phyloP scores from a whole-genome alignment of 2,329 filamentous ascomycete species.

The Ophiocordyceps unilateralis region DNA sequence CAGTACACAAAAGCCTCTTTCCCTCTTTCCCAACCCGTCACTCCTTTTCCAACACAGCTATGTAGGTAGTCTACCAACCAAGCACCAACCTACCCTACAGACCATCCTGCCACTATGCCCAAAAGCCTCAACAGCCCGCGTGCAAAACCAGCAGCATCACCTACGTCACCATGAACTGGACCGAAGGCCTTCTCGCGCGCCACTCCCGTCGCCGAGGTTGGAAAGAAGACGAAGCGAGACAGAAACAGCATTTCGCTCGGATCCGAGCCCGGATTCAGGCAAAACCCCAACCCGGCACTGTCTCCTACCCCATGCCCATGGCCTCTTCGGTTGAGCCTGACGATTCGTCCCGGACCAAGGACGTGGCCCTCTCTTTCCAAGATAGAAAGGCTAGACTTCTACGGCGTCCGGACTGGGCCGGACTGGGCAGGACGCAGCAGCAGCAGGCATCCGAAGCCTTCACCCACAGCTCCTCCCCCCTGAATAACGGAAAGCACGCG shows the following conservation, averaged over 20 bases:
- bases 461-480: neutral
- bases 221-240: slow-evolving; percentile 15
- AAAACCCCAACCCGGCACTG: neutral
- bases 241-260: slow-evolving; percentile 21
- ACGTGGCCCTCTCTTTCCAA: neutral
- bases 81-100: neutral
- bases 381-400: neutral
- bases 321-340: no score
- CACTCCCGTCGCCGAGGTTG: slow-evolving; percentile 16
- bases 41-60: no score
- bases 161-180: slow-evolving; percentile 24
- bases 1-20: no score
- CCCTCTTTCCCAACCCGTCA: no score
- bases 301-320: neutral
- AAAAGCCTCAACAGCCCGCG: neutral
- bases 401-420: neutral
- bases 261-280: slow-evolving; percentile 8
- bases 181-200: slow-evolving; percentile 18
- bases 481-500: neutral
- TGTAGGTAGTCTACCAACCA: no score
- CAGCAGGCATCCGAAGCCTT: neutral
- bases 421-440: neutral
- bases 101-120: no score
- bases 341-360: neutral
- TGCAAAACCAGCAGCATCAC: neutral